A percentile compares a stretch with the other conserved stretches of the same genome.
Evolutionary conservation across 2,329 filamentous ascomycete genomes (phyloP).

Genomic region (Amauroascus verrucosus): DNA sequence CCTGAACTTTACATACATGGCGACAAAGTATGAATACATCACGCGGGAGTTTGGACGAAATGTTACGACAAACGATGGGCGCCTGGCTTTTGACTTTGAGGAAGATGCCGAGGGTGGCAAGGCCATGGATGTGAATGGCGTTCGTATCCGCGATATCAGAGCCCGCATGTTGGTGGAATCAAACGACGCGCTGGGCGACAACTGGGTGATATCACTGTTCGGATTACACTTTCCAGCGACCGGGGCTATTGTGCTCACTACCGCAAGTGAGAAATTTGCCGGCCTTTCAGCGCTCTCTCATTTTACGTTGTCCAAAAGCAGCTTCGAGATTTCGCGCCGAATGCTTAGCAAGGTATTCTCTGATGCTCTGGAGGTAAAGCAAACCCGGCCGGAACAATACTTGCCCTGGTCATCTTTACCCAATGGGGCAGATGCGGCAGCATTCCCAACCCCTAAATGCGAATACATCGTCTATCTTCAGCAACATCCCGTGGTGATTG

Average conservation of each 20-base stretch:
- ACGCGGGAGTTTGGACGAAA: slow-evolving; percentile 63
- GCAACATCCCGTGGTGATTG: slow-evolving; percentile 35
- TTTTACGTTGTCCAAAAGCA: slow-evolving; percentile 52
- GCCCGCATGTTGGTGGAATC: slow-evolving; percentile 65
- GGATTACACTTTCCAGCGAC: slow-evolving; percentile 79
- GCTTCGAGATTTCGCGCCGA: slow-evolving; percentile 48
- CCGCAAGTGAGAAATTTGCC: slow-evolving; percentile 88
- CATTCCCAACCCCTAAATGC: slow-evolving; percentile 60
- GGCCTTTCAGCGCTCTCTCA: slow-evolving; percentile 85
- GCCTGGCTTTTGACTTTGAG: slow-evolving; percentile 58
- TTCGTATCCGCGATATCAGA: slow-evolving; percentile 57
- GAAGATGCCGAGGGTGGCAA: slow-evolving; percentile 41
- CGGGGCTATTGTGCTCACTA: slow-evolving; percentile 70
- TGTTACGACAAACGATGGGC: slow-evolving; percentile 62
- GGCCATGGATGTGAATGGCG: slow-evolving; percentile 31
- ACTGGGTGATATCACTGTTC: slow-evolving; percentile 68
- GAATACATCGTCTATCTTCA: slow-evolving; percentile 85
- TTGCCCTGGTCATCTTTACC: slow-evolving; percentile 67
- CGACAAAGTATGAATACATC: slow-evolving; percentile 57
- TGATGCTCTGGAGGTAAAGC: slow-evolving; percentile 51
- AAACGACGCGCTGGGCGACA: slow-evolving; percentile 56
- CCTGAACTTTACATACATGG: slow-evolving; percentile 56
- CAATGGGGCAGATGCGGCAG: slow-evolving; percentile 42
- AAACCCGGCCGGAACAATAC: slow-evolving; percentile 48
- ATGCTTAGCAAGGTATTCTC: slow-evolving; percentile 65